Evolutionary conservation across 495 filamentous ascomycete genomes (phyloP).

Genomic region (Hypoxylon lienhwacheense): DNA sequence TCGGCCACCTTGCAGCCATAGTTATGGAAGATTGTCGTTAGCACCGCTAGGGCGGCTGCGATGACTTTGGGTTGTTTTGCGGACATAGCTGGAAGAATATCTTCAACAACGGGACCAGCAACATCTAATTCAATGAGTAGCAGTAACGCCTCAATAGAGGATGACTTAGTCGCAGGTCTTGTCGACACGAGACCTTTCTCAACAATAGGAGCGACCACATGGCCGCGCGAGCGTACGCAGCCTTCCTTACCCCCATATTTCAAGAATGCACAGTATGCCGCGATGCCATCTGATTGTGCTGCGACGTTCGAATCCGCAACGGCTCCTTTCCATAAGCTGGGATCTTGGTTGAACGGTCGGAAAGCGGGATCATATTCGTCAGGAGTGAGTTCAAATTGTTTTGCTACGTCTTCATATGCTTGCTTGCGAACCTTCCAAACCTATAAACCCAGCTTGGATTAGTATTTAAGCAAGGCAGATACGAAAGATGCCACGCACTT

Average conservation of each 20-base stretch:
- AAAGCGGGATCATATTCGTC: slow-evolving; percentile 89
- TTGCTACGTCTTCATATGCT: slow-evolving; percentile 90
- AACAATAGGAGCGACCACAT: slow-evolving; percentile 73
- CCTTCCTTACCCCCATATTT: slow-evolving; percentile 81
- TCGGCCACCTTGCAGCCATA: slow-evolving; percentile 97
- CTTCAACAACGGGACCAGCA: slow-evolving; percentile 83
- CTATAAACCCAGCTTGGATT: slow-evolving; percentile 46
- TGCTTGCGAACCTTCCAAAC: slow-evolving; percentile 97
- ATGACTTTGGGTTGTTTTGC: slow-evolving; percentile 96
- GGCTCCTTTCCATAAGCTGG: slow-evolving; percentile 86
- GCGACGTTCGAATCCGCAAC: slow-evolving; percentile 97
- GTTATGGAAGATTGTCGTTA: slow-evolving; percentile 83
- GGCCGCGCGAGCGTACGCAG: slow-evolving; percentile 75
- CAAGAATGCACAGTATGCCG: slow-evolving; percentile 82
- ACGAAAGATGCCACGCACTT: slow-evolving; percentile 55
- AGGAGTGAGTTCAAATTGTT: slow-evolving; percentile 79
- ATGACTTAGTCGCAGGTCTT: slow-evolving; percentile 83
- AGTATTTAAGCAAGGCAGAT: slow-evolving; percentile 17
- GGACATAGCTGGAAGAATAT: slow-evolving; percentile 79
- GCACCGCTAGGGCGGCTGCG: slow-evolving; percentile 75
- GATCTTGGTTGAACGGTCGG: slow-evolving; percentile 80
- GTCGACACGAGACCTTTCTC: slow-evolving; percentile 92
- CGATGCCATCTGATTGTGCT: slow-evolving; percentile 90
- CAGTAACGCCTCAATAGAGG: slow-evolving; percentile 81
- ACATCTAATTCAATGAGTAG: slow-evolving; percentile 90